Evolutionary conservation across 2,329 filamentous ascomycete genomes (phyloP).

Genomic region (Emmonsiellopsis sp.): DNA sequence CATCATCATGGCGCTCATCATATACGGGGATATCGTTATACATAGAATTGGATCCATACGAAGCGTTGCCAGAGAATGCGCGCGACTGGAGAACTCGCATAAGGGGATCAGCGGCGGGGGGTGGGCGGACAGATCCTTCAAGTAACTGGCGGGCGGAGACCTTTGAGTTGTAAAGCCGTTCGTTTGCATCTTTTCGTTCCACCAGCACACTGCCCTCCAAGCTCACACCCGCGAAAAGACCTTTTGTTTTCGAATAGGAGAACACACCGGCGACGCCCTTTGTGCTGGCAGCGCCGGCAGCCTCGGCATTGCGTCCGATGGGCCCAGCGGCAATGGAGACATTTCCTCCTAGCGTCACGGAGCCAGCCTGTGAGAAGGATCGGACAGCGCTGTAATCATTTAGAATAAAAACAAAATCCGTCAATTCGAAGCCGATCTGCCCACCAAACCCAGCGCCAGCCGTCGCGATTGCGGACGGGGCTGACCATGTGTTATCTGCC

Average conservation of each 20-base stretch:
- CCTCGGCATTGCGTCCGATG: conserved; percentile 88
- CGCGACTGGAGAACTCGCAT: conserved; percentile 78
- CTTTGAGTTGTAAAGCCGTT: conserved; percentile 82
- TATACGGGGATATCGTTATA: conserved; percentile 94
- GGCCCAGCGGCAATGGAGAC: conserved; percentile 92
- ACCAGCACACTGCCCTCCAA: conserved; percentile 89
- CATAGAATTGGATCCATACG: conserved; percentile 52
- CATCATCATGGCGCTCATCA: conserved; percentile 70
- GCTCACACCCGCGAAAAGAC: conserved; percentile 89
- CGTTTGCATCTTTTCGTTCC: conserved; percentile 91
- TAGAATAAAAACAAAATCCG: conserved; percentile 87
- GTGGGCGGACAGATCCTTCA: conserved; percentile 64
- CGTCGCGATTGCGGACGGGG: conserved; percentile 40
- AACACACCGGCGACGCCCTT: conserved; percentile 87
- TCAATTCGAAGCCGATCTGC: conserved; percentile 43
- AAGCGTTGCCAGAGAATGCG: conserved; percentile 60
- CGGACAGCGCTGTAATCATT: conserved; percentile 85
- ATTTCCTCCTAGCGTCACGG: conserved; percentile 87
- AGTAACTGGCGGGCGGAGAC: conserved; percentile 76
- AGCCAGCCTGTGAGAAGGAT: conserved; percentile 87
- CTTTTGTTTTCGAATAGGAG: conserved; percentile 96
- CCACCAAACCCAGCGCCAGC: conserved; percentile 41
- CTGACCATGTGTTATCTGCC: conserved; percentile 40
- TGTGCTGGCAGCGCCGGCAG: conserved; percentile 83
- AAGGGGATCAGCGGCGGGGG: conserved; percentile 72